Base-by-base conservation (phyloP, 441 rosid genomes). In the Jatropha multifida region DNA sequence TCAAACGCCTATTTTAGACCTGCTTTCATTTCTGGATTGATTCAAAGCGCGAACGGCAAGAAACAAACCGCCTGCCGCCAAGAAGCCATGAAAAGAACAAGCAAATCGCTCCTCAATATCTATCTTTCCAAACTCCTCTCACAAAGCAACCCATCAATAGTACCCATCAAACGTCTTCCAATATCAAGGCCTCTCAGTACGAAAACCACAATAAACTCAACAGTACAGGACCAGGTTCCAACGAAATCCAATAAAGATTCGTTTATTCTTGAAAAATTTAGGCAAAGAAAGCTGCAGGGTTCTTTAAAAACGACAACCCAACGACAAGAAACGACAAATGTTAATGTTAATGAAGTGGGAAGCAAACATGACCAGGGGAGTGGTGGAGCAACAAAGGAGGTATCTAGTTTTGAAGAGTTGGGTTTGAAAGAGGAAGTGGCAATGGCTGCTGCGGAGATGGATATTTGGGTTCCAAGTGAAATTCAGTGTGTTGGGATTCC, bases 401-500 rank as follows among this genome's bases (percentile, higher is more conserved):
- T 85, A 62, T 77, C 85, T 49, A 84, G 85, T 75, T 91, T 91
- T 74, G 88, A 85, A 83, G 94, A 88, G 80, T 76, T 92, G 77
- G 90, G 96, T 11, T 54, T 90, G 81, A 88, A 83, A 75, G 94
- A 88, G 60, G 97, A 92, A 84, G 81, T 90, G 7, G 84, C 87
- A 88, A 86, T 86, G 55, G 92, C 93, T 77, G 89, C 90, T 69
- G 83, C 84, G 69, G 97, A 93, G 82, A 52, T 77, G 86, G 84
- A 82, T 48, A 84, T 91, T 77, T 85, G 86, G 73, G 88, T 81
- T 79, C 94, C 97, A 23, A 91, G 89, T 56, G 94, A 93, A 88
- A 91, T 90, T 80, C 97, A 93, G 76, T 86, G 91, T 83, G 78
- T 89, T 58, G 97, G 90, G 8, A 79, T 92, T 62, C 96, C 96